phyloP scores from a whole-genome alignment of 2,329 filamentous ascomycete genomes.

The Plectosphaerella cucumerina region DNA sequence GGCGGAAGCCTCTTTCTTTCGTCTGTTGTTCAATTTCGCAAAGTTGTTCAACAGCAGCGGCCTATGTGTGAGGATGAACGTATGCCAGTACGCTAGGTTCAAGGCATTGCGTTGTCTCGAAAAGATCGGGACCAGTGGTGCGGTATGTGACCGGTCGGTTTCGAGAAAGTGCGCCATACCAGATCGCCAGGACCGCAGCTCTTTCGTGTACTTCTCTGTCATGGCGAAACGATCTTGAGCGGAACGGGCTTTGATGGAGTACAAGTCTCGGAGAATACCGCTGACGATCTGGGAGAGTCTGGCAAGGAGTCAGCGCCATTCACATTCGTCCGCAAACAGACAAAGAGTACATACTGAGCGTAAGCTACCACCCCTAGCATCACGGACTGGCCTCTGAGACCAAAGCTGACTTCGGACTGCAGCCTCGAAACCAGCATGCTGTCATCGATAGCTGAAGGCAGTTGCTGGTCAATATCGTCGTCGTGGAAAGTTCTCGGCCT shows the following conservation, averaged over 20 bases:
- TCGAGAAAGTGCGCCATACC: conserved; percentile 32
- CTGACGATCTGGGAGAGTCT: conserved; percentile 27
- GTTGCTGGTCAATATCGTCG: conserved; percentile 59
- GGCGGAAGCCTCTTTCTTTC: neutral
- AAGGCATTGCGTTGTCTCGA: conserved; percentile 34
- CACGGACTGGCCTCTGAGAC: neutral
- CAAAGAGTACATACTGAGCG: conserved; percentile 18
- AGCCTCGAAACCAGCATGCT: neutral
- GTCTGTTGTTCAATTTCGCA: conserved; percentile 21
- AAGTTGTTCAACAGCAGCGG: conserved; percentile 31
- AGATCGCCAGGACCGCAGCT: conserved; percentile 28
- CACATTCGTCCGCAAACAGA: neutral
- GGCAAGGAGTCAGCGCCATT: neutral
- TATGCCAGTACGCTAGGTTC: conserved; percentile 35
- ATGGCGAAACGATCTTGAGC: conserved; percentile 13
- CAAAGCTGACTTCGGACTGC: neutral
- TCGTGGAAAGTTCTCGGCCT: conserved; percentile 58
- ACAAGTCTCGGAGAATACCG: conserved; percentile 26
- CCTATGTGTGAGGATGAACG: conserved; percentile 31
- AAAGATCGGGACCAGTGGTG: conserved; percentile 29
- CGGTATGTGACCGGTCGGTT: conserved; percentile 26
- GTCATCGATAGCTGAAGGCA: conserved; percentile 51
- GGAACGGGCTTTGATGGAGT: conserved; percentile 27
- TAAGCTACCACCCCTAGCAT: conserved; percentile 29
- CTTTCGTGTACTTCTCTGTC: conserved; percentile 21